phyloP scores from a whole-genome alignment of 2,329 filamentous ascomycete genomes.

The Alternaria atra region DNA sequence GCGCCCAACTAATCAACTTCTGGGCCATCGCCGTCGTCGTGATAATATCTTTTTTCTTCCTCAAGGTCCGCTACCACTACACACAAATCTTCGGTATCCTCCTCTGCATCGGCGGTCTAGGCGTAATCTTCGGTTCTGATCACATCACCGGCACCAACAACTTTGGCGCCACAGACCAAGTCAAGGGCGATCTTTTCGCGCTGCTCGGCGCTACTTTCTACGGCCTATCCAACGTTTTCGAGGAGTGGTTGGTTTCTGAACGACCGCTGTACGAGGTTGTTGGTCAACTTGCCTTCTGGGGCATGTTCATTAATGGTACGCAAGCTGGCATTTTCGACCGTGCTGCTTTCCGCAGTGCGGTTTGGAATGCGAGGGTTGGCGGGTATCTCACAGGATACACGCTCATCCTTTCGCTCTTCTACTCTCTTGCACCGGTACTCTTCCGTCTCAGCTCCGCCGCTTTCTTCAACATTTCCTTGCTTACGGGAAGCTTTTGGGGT shows the following conservation, averaged over 20 bases:
- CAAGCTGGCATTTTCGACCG: slow-evolving; percentile 95
- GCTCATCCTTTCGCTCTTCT: slow-evolving; percentile 82
- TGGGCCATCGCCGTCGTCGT: slow-evolving; percentile 97
- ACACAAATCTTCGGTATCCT: slow-evolving; percentile 88
- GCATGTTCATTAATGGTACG: slow-evolving; percentile 87
- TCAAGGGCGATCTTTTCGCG: slow-evolving; percentile 94
- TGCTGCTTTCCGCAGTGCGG: slow-evolving; percentile 64
- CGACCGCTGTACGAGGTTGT: slow-evolving; percentile 92
- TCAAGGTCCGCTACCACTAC: slow-evolving; percentile 88
- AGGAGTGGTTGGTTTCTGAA: slow-evolving; percentile 92
- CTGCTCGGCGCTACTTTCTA: slow-evolving; percentile 90
- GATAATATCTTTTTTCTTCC: slow-evolving; percentile 79
- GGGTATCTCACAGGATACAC: slow-evolving; percentile 94
- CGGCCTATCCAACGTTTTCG: slow-evolving; percentile 87
- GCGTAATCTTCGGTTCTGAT: slow-evolving; percentile 85
- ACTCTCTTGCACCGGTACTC: slow-evolving; percentile 84
- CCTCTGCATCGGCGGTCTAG: slow-evolving; percentile 89
- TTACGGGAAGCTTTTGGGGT: slow-evolving; percentile 98
- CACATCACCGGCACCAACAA: slow-evolving; percentile 80
- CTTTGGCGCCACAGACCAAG: slow-evolving; percentile 71
- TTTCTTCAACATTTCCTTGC: slow-evolving; percentile 94
- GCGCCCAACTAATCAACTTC: slow-evolving; percentile 96
- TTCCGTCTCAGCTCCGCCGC: slow-evolving; percentile 90
- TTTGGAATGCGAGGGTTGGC: slow-evolving; percentile 64
- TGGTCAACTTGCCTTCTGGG: slow-evolving; percentile 88